These are phyloP conservation scores for Actinidia arguta DNA, from an alignment of 179 eudicot genomes.

Conservation along the genomic window DNA sequence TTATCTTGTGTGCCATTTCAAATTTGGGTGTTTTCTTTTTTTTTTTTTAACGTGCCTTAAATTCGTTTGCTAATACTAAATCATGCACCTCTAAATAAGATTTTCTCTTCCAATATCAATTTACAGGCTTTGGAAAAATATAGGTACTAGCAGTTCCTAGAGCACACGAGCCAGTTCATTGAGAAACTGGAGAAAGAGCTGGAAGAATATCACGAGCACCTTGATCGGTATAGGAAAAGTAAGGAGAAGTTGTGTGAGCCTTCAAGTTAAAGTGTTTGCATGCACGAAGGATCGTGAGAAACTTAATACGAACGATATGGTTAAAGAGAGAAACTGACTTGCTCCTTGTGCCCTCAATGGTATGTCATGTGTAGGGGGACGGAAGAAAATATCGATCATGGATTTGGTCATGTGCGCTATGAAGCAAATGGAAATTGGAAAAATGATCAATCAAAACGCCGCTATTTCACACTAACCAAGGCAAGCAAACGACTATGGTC, in stretches of 20 bases:
- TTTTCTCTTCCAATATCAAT: neutral
- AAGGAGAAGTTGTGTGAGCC: constrained; percentile 55
- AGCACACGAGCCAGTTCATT: constrained; percentile 93
- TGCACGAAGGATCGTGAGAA: neutral
- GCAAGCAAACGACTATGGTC: neutral
- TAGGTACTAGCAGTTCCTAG: constrained; percentile 83
- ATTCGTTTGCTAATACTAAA: neutral
- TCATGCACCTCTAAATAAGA: neutral
- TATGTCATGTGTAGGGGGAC: too few species aligned
- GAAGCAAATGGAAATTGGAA: constrained; percentile 14
- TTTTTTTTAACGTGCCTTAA: neutral
- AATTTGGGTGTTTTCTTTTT: neutral
- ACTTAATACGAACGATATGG: neutral
- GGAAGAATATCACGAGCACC: constrained; percentile 81
- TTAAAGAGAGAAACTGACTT: too few species aligned
- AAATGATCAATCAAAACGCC: constrained; percentile 4
- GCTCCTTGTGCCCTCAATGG: too few species aligned
- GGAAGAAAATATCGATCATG: too few species aligned
- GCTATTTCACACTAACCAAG: constrained; percentile 6
- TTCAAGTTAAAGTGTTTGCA: too few species aligned
- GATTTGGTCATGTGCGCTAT: constrained; percentile 16
- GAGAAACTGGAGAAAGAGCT: constrained; percentile 92
- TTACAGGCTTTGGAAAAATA: constrained; percentile 92
- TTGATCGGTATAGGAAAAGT: constrained; percentile 55
- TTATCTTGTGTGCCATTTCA: neutral